Conservation (phyloP, 192 early-diverging fungal genomes). For the Backusella psychrophila region DNA sequence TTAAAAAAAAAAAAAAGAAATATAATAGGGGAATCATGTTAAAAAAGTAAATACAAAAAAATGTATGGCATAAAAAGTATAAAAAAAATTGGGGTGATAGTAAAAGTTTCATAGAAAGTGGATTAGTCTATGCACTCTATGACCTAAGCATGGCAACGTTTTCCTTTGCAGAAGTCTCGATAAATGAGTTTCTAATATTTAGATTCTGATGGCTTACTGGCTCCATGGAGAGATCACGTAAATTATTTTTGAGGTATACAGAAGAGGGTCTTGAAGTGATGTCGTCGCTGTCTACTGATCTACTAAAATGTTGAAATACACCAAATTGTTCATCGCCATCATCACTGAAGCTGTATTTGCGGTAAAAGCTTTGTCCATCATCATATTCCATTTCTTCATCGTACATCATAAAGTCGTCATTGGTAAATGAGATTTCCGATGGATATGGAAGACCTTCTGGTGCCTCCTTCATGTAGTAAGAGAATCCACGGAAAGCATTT, state of each 20-base stretch:
- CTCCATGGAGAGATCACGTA: background rate
- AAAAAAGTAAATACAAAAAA: background rate
- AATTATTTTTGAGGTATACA: background rate
- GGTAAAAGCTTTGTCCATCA: background rate
- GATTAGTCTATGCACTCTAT: background rate
- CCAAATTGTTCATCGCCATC: background rate
- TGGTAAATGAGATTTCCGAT: background rate
- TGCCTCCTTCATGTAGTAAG: background rate
- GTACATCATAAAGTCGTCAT: background rate
- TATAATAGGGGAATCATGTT: background rate
- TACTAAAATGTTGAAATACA: background rate
- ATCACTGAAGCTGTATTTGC: background rate
- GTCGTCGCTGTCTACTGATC: background rate
- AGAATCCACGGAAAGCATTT: constrained; percentile 1
- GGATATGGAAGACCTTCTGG: background rate
- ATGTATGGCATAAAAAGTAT: background rate
- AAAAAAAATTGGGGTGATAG: background rate
- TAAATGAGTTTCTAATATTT: constrained; percentile 1
- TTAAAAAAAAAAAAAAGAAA: background rate
- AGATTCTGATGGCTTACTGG: background rate
- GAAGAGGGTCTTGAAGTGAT: background rate
- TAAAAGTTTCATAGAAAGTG: background rate
- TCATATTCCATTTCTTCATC: constrained; percentile 7
- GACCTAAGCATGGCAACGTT: background rate
- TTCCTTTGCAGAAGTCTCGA: background rate